Evolutionary conservation across 305 asterid species (phyloP), one percentile per base, ranked within the genome.

Genomic region (Plantago lanceolata): DNA sequence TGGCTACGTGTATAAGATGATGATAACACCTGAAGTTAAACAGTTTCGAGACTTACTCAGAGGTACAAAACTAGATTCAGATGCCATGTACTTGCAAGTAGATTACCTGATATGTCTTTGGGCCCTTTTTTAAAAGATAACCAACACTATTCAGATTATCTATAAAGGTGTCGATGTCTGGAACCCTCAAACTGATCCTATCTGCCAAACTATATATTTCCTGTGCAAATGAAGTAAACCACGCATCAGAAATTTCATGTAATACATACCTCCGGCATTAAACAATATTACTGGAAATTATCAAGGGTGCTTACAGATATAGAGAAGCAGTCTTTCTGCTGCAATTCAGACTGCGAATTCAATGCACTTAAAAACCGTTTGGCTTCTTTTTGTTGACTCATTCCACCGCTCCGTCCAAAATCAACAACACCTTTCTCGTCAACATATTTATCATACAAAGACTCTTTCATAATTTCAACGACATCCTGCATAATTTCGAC

Each of bases 331-430:
- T 92, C 92, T 75, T 87, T 92, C 72, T 85, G 97, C 78, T 72
- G 88, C 69, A 79, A 68, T 49, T 92, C 97, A 35, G 97, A 87
- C 48, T 85, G 95, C 84, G 87, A 82, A 73, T 89, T 84, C 73
- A 92, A 72, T 59, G 96, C 97, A 75, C 92, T 82, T 77, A 92
- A 64, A 73, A 92, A 85, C 45, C 95, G 86, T 63, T 92, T 92
- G 59, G 95, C 96, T 83, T 92, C 97, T 81, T 92, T 92, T 80
- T 89, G 97, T 71, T 87, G 95, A 73, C 97, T 92, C 97, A 92
- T 92, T 66, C 98, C 97, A 70, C 98, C 96, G 68, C 96, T 89
- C 35, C 97, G 85, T 54, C 94, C 96, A 73, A 89, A 92, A 87
- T 89, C 98, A 68, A 92, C 95, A 65, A 73, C 71, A 45, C 97